phyloP scores from a whole-genome alignment of 257 asterid species.

The Dorcoceras hygrometricum region DNA sequence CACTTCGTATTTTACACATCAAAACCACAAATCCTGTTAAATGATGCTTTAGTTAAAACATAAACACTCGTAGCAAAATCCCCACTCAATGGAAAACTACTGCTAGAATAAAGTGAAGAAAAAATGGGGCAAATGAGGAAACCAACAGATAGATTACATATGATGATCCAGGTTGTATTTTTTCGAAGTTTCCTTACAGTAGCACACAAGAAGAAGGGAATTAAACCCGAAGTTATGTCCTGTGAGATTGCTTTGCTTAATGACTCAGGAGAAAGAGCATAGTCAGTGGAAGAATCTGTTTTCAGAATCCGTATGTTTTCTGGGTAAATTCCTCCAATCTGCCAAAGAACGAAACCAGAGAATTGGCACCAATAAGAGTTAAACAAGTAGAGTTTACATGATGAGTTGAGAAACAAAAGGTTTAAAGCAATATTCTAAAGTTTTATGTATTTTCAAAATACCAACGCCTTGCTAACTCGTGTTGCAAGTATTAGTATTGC shows the following conservation, averaged over 20 bases:
- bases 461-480: not conserved
- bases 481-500: constrained; percentile 1
- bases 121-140: not conserved
- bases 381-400: not conserved
- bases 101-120: not conserved
- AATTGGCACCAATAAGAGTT: not conserved
- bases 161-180: not conserved
- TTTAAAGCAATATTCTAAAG: constrained; percentile 8
- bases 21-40: not conserved
- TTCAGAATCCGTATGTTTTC: constrained; percentile 70
- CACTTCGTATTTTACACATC: not conserved
- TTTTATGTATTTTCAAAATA: not conserved
- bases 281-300: constrained; percentile 60
- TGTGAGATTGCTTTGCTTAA: constrained; percentile 60
- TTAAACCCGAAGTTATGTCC: constrained; percentile 71
- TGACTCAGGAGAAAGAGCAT: constrained; percentile 67
- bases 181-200: constrained; percentile 61
- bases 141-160: constrained; percentile 11
- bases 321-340: constrained; percentile 83
- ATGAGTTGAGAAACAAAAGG: not conserved
- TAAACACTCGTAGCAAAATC: constrained; percentile 10
- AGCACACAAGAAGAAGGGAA: constrained; percentile 96
- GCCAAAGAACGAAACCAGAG: constrained; percentile 28
- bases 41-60: not conserved
- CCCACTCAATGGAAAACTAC: not conserved